A percentile compares a stretch with the other conserved stretches of the same genome.
Conservation (phyloP, 371 early-diverging fungal species). For the Umbelopsis sp. region DNA sequence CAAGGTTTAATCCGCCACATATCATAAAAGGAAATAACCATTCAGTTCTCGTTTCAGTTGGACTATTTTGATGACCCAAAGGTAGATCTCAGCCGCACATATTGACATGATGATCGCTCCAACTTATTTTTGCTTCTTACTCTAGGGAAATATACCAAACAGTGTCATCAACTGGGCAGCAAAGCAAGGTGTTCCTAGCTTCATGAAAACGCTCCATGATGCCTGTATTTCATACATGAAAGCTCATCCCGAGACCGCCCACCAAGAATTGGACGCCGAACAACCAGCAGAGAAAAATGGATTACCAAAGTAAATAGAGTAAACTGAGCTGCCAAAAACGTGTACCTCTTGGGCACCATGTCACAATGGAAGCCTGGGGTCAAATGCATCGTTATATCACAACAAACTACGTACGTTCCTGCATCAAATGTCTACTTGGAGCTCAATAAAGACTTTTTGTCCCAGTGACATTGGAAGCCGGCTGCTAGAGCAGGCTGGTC, state of each 20-base stretch:
- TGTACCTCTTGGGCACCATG: too few species aligned
- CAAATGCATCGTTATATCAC: too few species aligned
- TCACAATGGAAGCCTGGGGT: too few species aligned
- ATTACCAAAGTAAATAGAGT: too few species aligned
- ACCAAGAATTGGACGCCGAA: background rate
- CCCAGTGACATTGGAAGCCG: too few species aligned
- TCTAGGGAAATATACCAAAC: slow-evolving; percentile 52
- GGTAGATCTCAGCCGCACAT: slow-evolving; percentile 26
- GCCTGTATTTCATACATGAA: slow-evolving; percentile 30
- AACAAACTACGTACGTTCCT: too few species aligned
- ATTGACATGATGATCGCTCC: background rate
- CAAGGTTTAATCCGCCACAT: background rate
- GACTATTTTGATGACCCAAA: slow-evolving; percentile 59
- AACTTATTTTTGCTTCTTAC: background rate
- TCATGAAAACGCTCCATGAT: slow-evolving; percentile 31
- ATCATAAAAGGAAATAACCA: slow-evolving; percentile 5
- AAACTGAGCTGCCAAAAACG: too few species aligned
- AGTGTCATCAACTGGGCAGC: slow-evolving; percentile 55
- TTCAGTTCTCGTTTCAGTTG: slow-evolving; percentile 29
- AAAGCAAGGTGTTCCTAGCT: slow-evolving; percentile 45
- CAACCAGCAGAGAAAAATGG: background rate
- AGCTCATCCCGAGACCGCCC: slow-evolving; percentile 22
- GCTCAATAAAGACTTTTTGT: too few species aligned
- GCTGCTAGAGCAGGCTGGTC: too few species aligned
- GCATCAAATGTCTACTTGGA: too few species aligned